Base-by-base conservation (phyloP, 441 rosid genomes). In the Euphorbia schlechtendalii region DNA sequence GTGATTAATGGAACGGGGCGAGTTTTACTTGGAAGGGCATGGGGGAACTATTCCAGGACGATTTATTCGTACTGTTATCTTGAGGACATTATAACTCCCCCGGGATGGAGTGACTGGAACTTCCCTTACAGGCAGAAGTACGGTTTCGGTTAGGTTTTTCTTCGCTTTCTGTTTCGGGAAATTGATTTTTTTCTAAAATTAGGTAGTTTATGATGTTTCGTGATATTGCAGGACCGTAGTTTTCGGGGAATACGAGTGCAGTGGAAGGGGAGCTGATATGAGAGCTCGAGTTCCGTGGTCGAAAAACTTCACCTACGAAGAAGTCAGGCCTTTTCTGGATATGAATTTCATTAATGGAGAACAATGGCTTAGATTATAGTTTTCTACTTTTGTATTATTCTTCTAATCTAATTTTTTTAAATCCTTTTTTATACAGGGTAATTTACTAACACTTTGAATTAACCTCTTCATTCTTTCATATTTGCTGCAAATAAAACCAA, bases 41-140 rank as follows among this genome's bases (percentile, higher is more conserved):
- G 97, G 96, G 99, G 99, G 38, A 77, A 81, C 70, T 84, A 84
- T 60, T 88, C 97, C 4, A 88, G 92, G 75, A 73, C 65, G 3
- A 77, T 93, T 27, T 93, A 88, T 71, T 84, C 97, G 1, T 74
- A 90, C 78, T 87, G 96, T 70, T 60, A 73, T 54, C 57, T 93
- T 11, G 89, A 71, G 28, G 78, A 86, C 75, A 59, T 90, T 52
- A 83, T 93, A 68, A 69, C 56, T 66, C 92, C 96, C 4, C n/a
- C 77, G 24, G 93, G 97, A 56, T 93, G 99, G 99, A 90, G 84
- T 62, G 95, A 93, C 80, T 93, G 99, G 97, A 71, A 77, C 68
- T n/a, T 58, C 46, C 75, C 86, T 8, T 41, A 56, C 64, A 82
- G 96, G 67, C 89, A 80, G 66, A 86, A 75, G 96, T 88, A 75